These are phyloP conservation scores for Parathielavia appendiculata DNA, from an alignment of 495 filamentous ascomycete genomes.

Conservation along the genomic window DNA sequence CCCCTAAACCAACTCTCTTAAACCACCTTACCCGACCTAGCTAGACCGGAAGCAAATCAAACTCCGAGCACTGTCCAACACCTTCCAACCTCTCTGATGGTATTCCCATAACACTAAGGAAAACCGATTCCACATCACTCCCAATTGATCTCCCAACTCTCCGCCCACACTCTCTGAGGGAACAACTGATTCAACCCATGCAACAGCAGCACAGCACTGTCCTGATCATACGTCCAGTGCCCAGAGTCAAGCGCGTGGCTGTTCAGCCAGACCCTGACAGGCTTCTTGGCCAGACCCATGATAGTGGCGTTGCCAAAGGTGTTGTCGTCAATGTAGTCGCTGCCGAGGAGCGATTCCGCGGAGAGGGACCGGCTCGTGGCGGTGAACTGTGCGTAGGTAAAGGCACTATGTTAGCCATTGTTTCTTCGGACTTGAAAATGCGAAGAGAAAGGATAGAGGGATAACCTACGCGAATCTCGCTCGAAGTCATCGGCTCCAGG, in stretches of 20 bases:
- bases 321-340: slow-evolving; percentile 57
- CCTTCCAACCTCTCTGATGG: not conserved
- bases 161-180: slow-evolving; percentile 23
- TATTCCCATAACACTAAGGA: not conserved
- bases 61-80: not conserved
- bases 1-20: not conserved
- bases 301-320: slow-evolving; percentile 61
- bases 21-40: not conserved
- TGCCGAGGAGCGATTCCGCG: slow-evolving; percentile 36
- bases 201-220: slow-evolving; percentile 17
- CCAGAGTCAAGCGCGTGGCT: slow-evolving; percentile 36
- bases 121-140: not conserved
- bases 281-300: slow-evolving; percentile 50
- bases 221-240: slow-evolving; percentile 45
- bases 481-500: slow-evolving; percentile 51
- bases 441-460: not conserved
- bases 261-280: slow-evolving; percentile 49
- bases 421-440: not conserved
- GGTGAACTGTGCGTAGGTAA: slow-evolving; percentile 40
- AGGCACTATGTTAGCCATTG: not conserved
- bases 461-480: slow-evolving; percentile 50
- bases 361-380: slow-evolving; percentile 44
- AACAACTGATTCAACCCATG: slow-evolving; percentile 16
- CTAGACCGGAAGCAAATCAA: not conserved
- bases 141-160: slow-evolving; percentile 25